Evolutionary conservation across 768 basidiomycete species (phyloP).

Genomic region (Xerocomellus amylosporus): DNA sequence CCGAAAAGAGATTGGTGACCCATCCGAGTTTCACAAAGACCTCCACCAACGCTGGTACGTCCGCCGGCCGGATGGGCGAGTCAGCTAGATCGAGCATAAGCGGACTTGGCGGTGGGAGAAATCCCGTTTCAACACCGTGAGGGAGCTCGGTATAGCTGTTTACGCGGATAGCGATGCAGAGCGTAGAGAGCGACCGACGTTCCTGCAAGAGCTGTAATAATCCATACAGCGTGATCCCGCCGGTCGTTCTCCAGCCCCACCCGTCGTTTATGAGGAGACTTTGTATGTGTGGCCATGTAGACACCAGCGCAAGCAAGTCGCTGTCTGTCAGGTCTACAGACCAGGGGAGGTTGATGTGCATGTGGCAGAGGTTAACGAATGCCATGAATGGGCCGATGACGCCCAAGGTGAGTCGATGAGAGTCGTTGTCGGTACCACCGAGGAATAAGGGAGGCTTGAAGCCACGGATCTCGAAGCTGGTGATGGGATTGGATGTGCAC

Average conservation of each 20-base stretch:
- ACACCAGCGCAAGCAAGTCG: neutral
- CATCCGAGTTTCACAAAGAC: neutral
- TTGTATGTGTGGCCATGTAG: neutral
- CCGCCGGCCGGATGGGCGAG: neutral
- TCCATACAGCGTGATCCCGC: neutral
- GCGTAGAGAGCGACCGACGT: neutral
- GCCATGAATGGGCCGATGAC: neutral
- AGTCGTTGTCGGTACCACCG: neutral
- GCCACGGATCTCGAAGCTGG: neutral
- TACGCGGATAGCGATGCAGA: neutral
- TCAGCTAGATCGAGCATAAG: neutral
- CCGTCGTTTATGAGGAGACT: neutral
- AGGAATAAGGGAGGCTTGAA: neutral
- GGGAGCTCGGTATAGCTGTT: neutral
- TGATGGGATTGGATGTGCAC: neutral
- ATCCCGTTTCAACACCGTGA: neutral
- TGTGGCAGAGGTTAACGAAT: neutral
- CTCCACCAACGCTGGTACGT: neutral
- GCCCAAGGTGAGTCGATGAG: neutral
- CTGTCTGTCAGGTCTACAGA: neutral
- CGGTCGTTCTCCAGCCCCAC: neutral
- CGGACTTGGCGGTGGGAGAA: no score
- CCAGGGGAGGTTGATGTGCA: neutral
- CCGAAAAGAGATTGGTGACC: neutral
- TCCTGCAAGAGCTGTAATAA: neutral